Conservation (phyloP, 306 rosid genomes). For the Medicago lupulina region DNA sequence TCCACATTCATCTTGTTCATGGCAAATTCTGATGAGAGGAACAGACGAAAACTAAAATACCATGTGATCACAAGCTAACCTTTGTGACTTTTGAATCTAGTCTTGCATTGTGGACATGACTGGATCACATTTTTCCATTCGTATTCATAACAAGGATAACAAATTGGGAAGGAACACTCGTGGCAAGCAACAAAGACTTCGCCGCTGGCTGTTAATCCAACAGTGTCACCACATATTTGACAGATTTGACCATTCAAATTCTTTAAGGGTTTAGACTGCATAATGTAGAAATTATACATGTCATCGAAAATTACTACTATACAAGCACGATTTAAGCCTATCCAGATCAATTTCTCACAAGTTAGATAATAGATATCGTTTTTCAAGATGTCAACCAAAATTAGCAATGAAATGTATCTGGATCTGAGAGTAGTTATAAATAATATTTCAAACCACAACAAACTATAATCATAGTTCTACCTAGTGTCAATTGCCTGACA, state of each 20-base stretch:
- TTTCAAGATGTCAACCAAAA: slow-evolving; percentile 19
- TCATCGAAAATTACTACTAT: slow-evolving; percentile 36
- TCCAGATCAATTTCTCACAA: not conserved
- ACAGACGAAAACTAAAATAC: slow-evolving; percentile 2
- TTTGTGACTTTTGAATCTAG: slow-evolving; percentile 80
- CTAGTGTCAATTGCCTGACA: not conserved
- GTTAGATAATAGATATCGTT: not conserved
- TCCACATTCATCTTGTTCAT: slow-evolving; percentile 44
- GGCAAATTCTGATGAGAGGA: slow-evolving; percentile 23
- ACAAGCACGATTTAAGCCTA: slow-evolving; percentile 12
- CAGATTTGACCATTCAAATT: slow-evolving; percentile 84
- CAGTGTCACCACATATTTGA: slow-evolving; percentile 87
- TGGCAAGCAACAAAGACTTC: slow-evolving; percentile 91
- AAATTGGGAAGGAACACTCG: slow-evolving; percentile 93
- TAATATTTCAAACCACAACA: not conserved
- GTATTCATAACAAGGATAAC: slow-evolving; percentile 85
- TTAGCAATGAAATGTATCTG: slow-evolving; percentile 21
- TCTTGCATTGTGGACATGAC: slow-evolving; percentile 94
- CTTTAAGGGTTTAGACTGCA: slow-evolving; percentile 83
- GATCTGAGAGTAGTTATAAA: not conserved
- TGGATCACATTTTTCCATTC: slow-evolving; percentile 83
- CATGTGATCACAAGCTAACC: slow-evolving; percentile 55
- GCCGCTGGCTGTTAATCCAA: slow-evolving; percentile 76
- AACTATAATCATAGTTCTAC: slow-evolving; percentile 25
- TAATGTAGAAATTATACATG: slow-evolving; percentile 16